A percentile compares a stretch with the other conserved stretches of the same genome.
These are phyloP conservation scores for Eustoma russellianum DNA, from an alignment of 257 asterid species.

Conservation along the genomic window DNA sequence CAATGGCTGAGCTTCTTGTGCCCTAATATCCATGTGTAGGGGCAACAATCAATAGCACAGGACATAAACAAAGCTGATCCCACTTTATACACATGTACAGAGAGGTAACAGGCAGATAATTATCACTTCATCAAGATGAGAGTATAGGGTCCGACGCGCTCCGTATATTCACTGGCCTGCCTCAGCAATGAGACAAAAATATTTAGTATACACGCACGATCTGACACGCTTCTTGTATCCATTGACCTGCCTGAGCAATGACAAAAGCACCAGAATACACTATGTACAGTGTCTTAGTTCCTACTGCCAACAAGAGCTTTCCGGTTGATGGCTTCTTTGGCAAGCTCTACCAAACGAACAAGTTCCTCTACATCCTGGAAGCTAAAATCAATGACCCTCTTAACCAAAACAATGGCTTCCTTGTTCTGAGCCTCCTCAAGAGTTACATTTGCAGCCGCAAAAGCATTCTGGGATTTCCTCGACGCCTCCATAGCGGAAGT, in stretches of 20 bases:
- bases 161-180: conserved; percentile 18
- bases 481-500: conserved; percentile 88
- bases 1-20: conserved; percentile 23
- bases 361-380: conserved; percentile 71
- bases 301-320: conserved; percentile 34
- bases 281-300: conserved; percentile 46
- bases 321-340: conserved; percentile 51
- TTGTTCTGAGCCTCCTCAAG: conserved; percentile 43
- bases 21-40: conserved; percentile 27
- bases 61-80: conserved; percentile 31
- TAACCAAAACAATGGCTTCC: conserved; percentile 49
- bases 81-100: conserved; percentile 66
- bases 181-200: neutral
- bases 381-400: conserved; percentile 66
- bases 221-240: too few relatives aligned
- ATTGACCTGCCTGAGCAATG: too few relatives aligned
- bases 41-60: conserved; percentile 21
- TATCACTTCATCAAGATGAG: conserved; percentile 18
- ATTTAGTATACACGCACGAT: too few relatives aligned
- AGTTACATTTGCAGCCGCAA: conserved; percentile 47
- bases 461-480: conserved; percentile 48
- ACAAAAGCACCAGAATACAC: too few relatives aligned
- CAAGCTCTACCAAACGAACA: conserved; percentile 43
- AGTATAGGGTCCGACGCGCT: conserved; percentile 18
- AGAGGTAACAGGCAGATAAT: conserved; percentile 28